Evolutionary conservation across 2,329 filamentous ascomycete species (phyloP).

Genomic region (Diaporthe australafricana): DNA sequence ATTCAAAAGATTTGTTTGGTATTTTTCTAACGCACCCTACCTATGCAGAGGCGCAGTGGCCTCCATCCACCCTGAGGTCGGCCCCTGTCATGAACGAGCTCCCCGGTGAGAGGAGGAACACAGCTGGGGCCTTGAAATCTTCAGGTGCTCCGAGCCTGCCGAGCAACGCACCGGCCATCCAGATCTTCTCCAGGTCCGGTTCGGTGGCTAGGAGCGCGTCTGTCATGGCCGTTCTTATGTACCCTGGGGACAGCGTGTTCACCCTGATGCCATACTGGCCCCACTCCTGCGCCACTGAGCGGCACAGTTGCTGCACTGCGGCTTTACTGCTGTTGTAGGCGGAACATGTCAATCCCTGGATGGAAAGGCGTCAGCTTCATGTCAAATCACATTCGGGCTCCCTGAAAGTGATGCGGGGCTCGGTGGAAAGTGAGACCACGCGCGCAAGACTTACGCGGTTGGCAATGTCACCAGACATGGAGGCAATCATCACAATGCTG

Average conservation of each 20-base stretch:
- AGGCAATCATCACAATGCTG: conserved; percentile 62
- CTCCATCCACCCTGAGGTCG: conserved; percentile 68
- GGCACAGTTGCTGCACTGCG: conserved; percentile 68
- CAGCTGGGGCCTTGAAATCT: conserved; percentile 67
- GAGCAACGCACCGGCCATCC: conserved; percentile 65
- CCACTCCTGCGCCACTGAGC: conserved; percentile 73
- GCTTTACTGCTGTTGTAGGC: conserved; percentile 74
- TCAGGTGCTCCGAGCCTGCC: conserved; percentile 65
- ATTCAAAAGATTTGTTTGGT: background rate
- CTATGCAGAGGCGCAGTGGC: conserved; percentile 55
- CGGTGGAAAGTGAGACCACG: background rate
- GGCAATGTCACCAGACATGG: conserved; percentile 61
- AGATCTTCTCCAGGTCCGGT: conserved; percentile 62
- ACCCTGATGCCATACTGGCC: conserved; percentile 71
- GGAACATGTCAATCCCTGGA: conserved; percentile 70
- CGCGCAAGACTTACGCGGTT: conserved; percentile 56
- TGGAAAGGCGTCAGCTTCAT: background rate
- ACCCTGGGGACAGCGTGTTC: conserved; percentile 74
- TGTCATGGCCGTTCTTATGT: conserved; percentile 62
- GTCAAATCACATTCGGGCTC: background rate
- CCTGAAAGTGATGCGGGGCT: no score
- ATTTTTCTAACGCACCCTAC: conserved; percentile 40
- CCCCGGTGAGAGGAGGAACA: conserved; percentile 68
- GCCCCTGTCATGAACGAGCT: conserved; percentile 69
- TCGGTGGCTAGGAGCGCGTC: conserved; percentile 53